A percentile compares a stretch with the other conserved stretches of the same genome.
Conservation (phyloP, 2,329 filamentous ascomycete genomes). For the Neopestalotiopsis sp. region DNA sequence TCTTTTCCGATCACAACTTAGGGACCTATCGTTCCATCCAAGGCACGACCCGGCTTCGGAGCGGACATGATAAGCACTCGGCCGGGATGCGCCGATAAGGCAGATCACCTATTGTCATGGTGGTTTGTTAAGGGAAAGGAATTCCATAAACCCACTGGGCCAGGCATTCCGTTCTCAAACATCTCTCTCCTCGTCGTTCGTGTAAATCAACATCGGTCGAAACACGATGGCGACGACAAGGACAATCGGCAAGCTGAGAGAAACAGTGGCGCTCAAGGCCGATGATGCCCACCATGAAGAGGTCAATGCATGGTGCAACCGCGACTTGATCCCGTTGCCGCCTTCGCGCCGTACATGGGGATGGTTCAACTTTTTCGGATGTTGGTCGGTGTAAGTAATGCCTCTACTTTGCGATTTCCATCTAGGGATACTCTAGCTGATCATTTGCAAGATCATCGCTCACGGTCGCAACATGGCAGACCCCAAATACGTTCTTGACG, state of each 20-base stretch:
- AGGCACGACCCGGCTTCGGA: not conserved
- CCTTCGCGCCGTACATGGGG: slow-evolving; percentile 51
- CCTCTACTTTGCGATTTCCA: not conserved
- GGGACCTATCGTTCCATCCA: not conserved
- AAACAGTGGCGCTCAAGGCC: slow-evolving; percentile 38
- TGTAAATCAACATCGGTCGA: not conserved
- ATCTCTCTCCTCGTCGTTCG: not conserved
- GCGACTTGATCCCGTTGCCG: slow-evolving; percentile 42
- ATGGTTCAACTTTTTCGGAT: slow-evolving; percentile 49
- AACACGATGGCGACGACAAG: not conserved
- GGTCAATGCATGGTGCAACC: slow-evolving; percentile 54
- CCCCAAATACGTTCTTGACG: slow-evolving; percentile 47
- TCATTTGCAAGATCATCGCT: slow-evolving; percentile 25
- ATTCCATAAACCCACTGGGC: not conserved
- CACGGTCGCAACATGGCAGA: slow-evolving; percentile 50
- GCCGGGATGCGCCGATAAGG: not conserved
- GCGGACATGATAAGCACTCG: not conserved
- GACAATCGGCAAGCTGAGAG: slow-evolving; percentile 29
- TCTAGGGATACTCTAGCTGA: slow-evolving; percentile 15
- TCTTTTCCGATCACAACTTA: not conserved
- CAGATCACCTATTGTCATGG: not conserved
- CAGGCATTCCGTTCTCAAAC: not conserved
- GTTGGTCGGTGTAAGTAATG: slow-evolving; percentile 41
- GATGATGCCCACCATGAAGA: slow-evolving; percentile 46
- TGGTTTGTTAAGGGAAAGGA: not conserved